phyloP scores from a whole-genome alignment of 2,329 filamentous ascomycete species.

The Akanthomyces dipterigenus region DNA sequence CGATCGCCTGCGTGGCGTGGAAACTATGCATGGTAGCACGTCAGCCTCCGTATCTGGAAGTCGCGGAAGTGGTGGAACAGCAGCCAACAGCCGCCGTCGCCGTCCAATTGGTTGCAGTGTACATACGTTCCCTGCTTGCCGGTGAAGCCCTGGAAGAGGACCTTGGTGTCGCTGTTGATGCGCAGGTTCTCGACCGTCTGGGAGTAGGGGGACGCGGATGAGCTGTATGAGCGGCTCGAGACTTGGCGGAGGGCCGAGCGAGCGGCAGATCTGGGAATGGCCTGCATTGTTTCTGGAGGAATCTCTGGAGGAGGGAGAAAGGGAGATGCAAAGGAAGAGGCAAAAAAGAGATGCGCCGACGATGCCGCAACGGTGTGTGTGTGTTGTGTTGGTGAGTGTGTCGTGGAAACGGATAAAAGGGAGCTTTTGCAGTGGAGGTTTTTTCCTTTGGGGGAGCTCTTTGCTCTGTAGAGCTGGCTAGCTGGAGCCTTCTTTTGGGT shows the following conservation, averaged over 20 bases:
- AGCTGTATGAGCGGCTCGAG: slow-evolving; percentile 67
- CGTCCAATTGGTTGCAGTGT: neutral
- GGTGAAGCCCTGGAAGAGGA: slow-evolving; percentile 95
- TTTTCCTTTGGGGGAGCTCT: slow-evolving; percentile 7
- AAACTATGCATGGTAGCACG: slow-evolving; percentile 52
- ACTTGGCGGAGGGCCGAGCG: slow-evolving; percentile 60
- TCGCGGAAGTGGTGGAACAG: neutral
- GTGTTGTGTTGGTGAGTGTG: neutral
- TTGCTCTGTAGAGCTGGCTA: neutral
- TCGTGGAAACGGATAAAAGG: slow-evolving; percentile 8
- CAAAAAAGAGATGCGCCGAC: slow-evolving; percentile 10
- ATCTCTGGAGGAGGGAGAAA: slow-evolving; percentile 26
- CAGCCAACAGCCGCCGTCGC: neutral
- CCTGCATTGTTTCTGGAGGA: no score
- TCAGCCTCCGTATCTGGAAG: neutral
- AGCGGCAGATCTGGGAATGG: slow-evolving; percentile 64
- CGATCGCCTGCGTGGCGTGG: slow-evolving; percentile 95
- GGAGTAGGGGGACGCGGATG: slow-evolving; percentile 61
- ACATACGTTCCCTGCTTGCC: slow-evolving; percentile 92
- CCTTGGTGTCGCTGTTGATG: slow-evolving; percentile 89
- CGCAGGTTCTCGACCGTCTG: slow-evolving; percentile 78
- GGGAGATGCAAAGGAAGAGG: slow-evolving; percentile 9
- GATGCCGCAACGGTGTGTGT: neutral
- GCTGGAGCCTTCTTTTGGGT: neutral
- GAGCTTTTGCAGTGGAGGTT: slow-evolving; percentile 11